Evolutionary conservation across 306 rosid genomes (phyloP).

Genomic region (Senna tora): DNA sequence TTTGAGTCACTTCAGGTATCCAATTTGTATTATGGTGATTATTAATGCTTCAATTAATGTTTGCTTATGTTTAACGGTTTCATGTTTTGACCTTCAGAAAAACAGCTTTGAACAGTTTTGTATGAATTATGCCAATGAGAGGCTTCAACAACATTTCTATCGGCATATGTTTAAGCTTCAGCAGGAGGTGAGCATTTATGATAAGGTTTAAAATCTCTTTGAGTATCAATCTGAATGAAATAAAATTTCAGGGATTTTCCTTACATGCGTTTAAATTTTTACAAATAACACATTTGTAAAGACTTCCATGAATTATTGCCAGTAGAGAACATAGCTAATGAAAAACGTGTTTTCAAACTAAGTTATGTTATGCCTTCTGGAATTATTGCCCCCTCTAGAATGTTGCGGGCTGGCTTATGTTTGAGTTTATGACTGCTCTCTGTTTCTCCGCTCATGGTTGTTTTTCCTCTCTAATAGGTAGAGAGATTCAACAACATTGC

Average conservation of each 20-base stretch:
- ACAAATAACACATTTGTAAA: conserved; percentile 10
- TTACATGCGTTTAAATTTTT: conserved; percentile 1
- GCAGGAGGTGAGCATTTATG: conserved; percentile 69
- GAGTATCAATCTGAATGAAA: conserved; percentile 12
- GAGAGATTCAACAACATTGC: background rate
- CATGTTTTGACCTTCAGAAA: conserved; percentile 57
- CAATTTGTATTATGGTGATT: conserved; percentile 27
- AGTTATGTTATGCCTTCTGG: background rate
- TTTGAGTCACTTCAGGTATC: conserved; percentile 87
- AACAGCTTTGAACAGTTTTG: conserved; percentile 89
- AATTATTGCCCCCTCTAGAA: background rate
- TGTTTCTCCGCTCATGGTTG: background rate
- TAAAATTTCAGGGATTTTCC: background rate
- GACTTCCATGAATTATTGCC: conserved; percentile 18
- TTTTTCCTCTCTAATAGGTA: background rate
- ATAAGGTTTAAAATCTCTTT: background rate
- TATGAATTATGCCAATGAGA: conserved; percentile 94
- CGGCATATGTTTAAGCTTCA: conserved; percentile 86
- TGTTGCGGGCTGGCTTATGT: background rate
- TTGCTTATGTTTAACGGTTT: conserved; percentile 33
- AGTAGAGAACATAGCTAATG: conserved; percentile 9
- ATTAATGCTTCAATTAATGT: conserved; percentile 30
- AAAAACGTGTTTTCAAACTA: background rate
- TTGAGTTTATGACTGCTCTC: background rate
- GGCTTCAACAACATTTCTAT: conserved; percentile 93